Base-by-base conservation (phyloP, 257 asterid genomes). In the Handroanthus guayacan region DNA sequence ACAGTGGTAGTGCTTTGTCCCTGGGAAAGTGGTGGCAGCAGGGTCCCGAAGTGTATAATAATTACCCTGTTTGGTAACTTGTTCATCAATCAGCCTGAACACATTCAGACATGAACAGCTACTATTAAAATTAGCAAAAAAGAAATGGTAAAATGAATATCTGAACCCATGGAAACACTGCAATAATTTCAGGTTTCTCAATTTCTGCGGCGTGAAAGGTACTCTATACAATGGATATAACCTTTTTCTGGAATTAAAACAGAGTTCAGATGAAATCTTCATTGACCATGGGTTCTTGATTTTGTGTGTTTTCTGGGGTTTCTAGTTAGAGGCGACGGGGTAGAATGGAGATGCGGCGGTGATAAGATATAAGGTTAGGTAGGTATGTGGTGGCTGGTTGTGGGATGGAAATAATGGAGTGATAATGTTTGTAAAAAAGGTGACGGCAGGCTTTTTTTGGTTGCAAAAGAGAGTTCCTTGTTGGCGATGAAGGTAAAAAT, bases 321-420 rank as follows among this genome's bases (percentile, higher is more conserved):
- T 52, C 50, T 64, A 7, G 70, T 43, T 9, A 67, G 20, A 25
- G 69, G 14, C 60, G 48, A 58, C 66, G 37, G 36, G 31, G 69
- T 36, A 43, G 60, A 41, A 16, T 38, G 31, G 52, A 38, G 51
- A 64, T 16, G 2, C 13, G 14, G 14, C 10, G 38, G 36, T 41
- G 36, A 2, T 13, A 54, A 4, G 37, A 2, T 8, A 9, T 72
- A 14, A n/a, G 58, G 61, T 72, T 20, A 16, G 47, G 48, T 12
- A 12, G 61, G 45, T 60, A 38, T 47, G 25, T 52, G 45, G 16
- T 31, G 62, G 3, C 31, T 48, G 47, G 38, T 69, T 50, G 62
- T 50, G 11, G 48, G 6, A 5, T 25, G 44, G 60, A 54, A 52
- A 37, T 34, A 48, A 48, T 12, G 4, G 62, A 69, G 62, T 36